Conservation (phyloP, 2,329 filamentous ascomycete genomes). For the Lachnellula arida region DNA sequence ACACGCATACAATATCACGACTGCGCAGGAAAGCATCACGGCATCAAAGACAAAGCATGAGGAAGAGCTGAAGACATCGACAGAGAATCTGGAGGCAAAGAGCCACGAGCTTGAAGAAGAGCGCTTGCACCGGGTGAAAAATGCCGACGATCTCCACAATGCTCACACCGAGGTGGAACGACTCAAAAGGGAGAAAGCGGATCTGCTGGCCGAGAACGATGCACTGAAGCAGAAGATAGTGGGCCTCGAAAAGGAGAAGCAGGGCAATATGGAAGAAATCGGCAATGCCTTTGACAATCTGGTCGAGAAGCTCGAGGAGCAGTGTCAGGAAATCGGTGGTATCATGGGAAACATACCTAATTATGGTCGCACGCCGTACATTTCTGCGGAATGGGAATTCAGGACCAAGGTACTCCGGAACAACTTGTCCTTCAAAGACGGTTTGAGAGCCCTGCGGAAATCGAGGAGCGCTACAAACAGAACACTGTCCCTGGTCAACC, state of each 20-base stretch:
- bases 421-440: no score
- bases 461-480: no score
- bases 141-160: neutral
- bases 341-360: neutral
- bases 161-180: neutral
- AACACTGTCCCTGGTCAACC: no score
- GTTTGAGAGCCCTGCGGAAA: no score
- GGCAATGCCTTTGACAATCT: neutral
- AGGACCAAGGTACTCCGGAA: no score
- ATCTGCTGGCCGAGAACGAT: neutral
- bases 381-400: no score
- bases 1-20: neutral
- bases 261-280: neutral
- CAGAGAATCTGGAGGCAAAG: neutral
- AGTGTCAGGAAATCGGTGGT: neutral
- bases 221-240: neutral
- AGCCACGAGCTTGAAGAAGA: neutral
- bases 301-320: neutral
- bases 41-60: neutral
- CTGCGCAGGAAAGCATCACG: neutral
- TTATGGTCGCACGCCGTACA: no score
- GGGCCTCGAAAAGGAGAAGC: neutral
- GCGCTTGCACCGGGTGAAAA: neutral
- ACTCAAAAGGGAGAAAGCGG: neutral
- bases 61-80: neutral